Evolutionary conservation across 768 basidiomycete species (phyloP).

Genomic region (Infundibulicybe gibba): DNA sequence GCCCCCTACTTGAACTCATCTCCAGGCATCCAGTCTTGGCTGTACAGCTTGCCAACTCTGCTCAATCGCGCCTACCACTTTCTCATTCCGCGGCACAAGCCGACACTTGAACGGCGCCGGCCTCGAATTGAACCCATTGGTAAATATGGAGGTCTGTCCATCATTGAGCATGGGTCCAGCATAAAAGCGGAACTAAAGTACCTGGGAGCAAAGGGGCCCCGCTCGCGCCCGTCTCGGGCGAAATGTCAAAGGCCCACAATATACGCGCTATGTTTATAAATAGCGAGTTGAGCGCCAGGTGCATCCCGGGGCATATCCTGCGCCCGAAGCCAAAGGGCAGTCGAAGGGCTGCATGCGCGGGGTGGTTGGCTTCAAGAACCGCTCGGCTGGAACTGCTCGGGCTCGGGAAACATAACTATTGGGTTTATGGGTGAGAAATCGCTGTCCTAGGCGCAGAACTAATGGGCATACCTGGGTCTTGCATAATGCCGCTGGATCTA

Average conservation of each 20-base stretch:
- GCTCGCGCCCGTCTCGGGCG: slow-evolving; percentile 6
- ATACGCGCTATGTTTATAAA: slow-evolving; percentile 29
- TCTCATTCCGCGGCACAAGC: slow-evolving; percentile 19
- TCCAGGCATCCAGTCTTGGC: slow-evolving; percentile 13
- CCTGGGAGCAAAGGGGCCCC: slow-evolving; percentile 3
- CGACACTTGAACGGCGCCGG: slow-evolving; percentile 27
- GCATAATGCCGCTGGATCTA: slow-evolving; percentile 20
- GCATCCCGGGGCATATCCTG: slow-evolving; percentile 31
- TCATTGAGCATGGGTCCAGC: background rate
- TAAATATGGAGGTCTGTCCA: slow-evolving; percentile 22
- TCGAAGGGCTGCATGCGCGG: slow-evolving; percentile 19
- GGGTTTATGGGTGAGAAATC: background rate
- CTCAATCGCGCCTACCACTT: slow-evolving; percentile 15
- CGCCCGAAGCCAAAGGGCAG: slow-evolving; percentile 36
- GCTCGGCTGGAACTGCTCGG: slow-evolving; percentile 34
- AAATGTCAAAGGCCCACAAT: slow-evolving; percentile 30
- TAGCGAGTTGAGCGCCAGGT: slow-evolving; percentile 26
- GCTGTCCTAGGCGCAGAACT: background rate
- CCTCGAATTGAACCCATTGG: slow-evolving; percentile 30
- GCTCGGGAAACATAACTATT: slow-evolving; percentile 25
- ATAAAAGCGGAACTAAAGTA: background rate
- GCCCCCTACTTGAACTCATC: too few species aligned
- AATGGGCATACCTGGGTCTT: slow-evolving; percentile 15
- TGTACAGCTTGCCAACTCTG: slow-evolving; percentile 17
- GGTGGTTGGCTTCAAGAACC: slow-evolving; percentile 27